Conservation (phyloP, 75 land plant species). For the Picea glauca region DNA sequence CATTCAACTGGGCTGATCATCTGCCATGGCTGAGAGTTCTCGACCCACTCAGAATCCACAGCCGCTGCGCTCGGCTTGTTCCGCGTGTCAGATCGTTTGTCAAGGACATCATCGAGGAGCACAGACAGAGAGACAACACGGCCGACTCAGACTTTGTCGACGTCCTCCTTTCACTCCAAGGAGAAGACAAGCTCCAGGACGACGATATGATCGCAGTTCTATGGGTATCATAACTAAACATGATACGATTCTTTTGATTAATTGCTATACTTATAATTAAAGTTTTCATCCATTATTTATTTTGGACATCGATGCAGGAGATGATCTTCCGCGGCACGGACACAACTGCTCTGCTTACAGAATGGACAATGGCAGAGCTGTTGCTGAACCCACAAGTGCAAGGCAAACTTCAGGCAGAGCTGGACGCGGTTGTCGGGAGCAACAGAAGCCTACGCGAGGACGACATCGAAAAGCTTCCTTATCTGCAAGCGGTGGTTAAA, state of each 20-base stretch:
- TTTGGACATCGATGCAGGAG: constrained; percentile 43
- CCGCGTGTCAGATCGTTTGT: constrained; percentile 38
- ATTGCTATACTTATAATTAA: background rate
- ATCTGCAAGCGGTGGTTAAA: constrained; percentile 66
- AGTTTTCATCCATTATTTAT: background rate
- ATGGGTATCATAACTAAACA: constrained; percentile 25
- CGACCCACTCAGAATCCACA: constrained; percentile 38
- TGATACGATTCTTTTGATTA: background rate
- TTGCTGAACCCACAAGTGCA: constrained; percentile 73
- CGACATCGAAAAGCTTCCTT: constrained; percentile 49
- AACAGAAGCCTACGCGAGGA: constrained; percentile 19
- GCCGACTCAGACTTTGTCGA: constrained; percentile 37
- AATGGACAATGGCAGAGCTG: constrained; percentile 82
- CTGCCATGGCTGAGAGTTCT: constrained; percentile 29
- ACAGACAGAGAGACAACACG: constrained; percentile 8
- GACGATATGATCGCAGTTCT: constrained; percentile 39
- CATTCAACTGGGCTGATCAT: constrained; percentile 69
- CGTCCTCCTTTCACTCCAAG: constrained; percentile 32
- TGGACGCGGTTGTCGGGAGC: constrained; percentile 32
- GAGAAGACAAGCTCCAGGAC: constrained; percentile 44
- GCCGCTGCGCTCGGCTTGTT: constrained; percentile 48
- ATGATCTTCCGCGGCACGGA: constrained; percentile 92
- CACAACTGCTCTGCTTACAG: constrained; percentile 68
- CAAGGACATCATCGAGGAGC: constrained; percentile 43
- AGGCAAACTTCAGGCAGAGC: constrained; percentile 46